Conservation (phyloP, 768 basidiomycete species). For the Podaxis sp. region DNA sequence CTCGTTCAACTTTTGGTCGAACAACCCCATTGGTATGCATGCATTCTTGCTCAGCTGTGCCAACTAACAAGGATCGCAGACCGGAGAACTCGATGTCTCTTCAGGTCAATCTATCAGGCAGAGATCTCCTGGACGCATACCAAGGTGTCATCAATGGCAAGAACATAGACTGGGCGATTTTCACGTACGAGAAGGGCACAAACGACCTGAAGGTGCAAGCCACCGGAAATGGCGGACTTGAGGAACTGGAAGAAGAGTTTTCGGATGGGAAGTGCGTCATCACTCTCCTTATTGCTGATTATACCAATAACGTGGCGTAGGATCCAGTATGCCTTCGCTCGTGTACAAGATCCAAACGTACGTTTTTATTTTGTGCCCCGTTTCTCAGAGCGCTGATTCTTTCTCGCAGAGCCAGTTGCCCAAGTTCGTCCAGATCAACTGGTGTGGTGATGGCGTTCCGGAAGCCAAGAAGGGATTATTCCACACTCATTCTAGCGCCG, state of each 20-base stretch:
- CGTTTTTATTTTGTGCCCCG: background rate
- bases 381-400: background rate
- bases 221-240: slow-evolving; percentile 82
- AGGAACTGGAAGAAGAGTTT: slow-evolving; percentile 92
- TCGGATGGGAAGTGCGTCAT: slow-evolving; percentile 77
- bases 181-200: slow-evolving; percentile 75
- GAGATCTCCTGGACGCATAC: slow-evolving; percentile 70
- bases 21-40: background rate
- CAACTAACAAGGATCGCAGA: background rate
- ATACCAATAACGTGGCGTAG: slow-evolving; percentile 33
- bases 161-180: slow-evolving; percentile 72
- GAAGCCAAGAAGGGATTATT: slow-evolving; percentile 90
- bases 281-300: slow-evolving; percentile 11
- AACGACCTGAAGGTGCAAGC: slow-evolving; percentile 88
- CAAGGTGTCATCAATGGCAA: slow-evolving; percentile 64
- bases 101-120: slow-evolving; percentile 73
- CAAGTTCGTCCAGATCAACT: slow-evolving; percentile 94
- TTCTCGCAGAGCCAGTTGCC: slow-evolving; percentile 65
- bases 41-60: background rate
- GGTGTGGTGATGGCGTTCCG: slow-evolving; percentile 97
- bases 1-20: background rate
- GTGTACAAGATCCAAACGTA: slow-evolving; percentile 84
- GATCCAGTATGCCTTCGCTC: slow-evolving; percentile 89
- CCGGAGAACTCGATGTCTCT: slow-evolving; percentile 54
- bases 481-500: slow-evolving; percentile 79